Evolutionary conservation across 2,329 filamentous ascomycete genomes (phyloP).

Genomic region (Sporothrix inflata): DNA sequence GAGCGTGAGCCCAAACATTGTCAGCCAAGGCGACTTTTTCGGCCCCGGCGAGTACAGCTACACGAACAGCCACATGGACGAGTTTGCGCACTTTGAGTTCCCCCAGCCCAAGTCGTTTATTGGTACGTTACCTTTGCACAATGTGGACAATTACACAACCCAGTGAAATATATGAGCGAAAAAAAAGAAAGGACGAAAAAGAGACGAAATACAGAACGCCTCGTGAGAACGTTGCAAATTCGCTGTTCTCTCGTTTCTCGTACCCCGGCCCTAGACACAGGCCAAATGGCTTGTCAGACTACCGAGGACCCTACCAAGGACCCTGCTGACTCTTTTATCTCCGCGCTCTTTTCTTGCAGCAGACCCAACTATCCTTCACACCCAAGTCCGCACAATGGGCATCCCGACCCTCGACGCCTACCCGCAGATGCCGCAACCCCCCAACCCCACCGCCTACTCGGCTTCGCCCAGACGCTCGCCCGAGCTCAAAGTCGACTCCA

Average conservation of each 20-base stretch:
- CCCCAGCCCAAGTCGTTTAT: constrained; percentile 56
- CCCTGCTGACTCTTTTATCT: constrained; percentile 51
- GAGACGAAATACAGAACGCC: neutral
- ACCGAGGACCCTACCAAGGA: neutral
- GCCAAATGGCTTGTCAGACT: constrained; percentile 5
- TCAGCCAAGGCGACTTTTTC: constrained; percentile 59
- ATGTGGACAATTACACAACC: neutral
- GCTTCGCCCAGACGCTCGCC: constrained; percentile 66
- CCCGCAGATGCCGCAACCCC: constrained; percentile 49
- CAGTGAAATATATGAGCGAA: neutral
- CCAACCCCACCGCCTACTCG: constrained; percentile 50
- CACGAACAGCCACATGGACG: constrained; percentile 53
- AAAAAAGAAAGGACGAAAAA: neutral
- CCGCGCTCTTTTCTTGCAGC: constrained; percentile 43
- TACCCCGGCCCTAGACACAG: too few relatives aligned
- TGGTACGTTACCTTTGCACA: constrained; percentile 49
- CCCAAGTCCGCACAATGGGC: constrained; percentile 55
- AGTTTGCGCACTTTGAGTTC: constrained; percentile 54
- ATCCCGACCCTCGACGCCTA: constrained; percentile 57
- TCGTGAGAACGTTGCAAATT: neutral
- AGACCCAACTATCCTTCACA: constrained; percentile 61
- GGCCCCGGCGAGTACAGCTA: constrained; percentile 62
- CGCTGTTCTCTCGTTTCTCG: neutral
- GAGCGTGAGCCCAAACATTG: constrained; percentile 65
- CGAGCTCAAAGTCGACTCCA: constrained; percentile 52